Evolutionary conservation across 441 rosid species (phyloP), one percentile per base, ranked within the genome.

Genomic region (Theobroma grandiflorum): DNA sequence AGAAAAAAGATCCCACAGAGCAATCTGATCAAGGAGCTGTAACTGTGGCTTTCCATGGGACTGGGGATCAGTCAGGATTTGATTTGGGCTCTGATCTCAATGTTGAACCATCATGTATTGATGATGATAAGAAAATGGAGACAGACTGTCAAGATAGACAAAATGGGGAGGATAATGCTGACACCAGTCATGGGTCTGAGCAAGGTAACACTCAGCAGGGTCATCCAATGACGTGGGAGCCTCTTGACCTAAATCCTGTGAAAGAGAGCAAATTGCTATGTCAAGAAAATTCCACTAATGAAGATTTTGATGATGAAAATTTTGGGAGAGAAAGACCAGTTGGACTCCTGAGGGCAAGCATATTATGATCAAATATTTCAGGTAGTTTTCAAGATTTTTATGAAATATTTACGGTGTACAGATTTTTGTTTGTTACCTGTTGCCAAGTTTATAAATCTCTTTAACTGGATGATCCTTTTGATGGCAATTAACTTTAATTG

Each of bases 271-370:
- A 90, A 61, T 87, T 95, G 81, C 43, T 89, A 64, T 91, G 98
- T 83, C 98, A 90, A 85, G 98, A 95, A 88, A 92, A 95, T 87
- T 93, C 99, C 69, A 92, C 88, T 50, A 91, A 90, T 87, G 96
- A 91, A 78, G 98, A 93, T 82, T 93, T 97, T 86, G 98, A 92
- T 59, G 95, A 93, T 61, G 95, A 88, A 79, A 78, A 90, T 62
- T 90, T 90, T 80, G 87, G 82, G 68, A 82, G 84, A 81, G 90
- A 89, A 35, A 86, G 88, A 65, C 67, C 90, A 0, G 86, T 74
- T 58, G 94, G 82, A 82, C 84, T 88, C n/a, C 64, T 87, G 72
- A 87, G 91, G 80, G 82, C 89, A 77, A 83, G 91, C 84, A 81
- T 88, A 72, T 79, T 45, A 77, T 88, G 87, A 89, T 80, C 78